A percentile compares a stretch with the other conserved stretches of the same genome.
Conservation (phyloP, 2,329 filamentous ascomycete species). For the Cladorrhinum sp. region DNA sequence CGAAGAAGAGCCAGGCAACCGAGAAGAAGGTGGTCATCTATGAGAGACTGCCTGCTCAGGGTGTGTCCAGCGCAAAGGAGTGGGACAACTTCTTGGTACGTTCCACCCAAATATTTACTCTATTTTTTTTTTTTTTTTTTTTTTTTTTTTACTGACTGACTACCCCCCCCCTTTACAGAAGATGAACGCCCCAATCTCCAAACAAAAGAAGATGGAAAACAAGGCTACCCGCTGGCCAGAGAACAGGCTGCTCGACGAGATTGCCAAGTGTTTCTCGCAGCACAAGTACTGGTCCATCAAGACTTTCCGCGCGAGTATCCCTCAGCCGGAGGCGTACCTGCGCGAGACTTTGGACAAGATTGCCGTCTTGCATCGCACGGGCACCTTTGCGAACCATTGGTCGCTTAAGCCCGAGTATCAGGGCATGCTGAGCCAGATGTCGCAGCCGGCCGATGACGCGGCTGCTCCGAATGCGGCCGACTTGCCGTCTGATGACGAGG, state of each 20-base stretch:
- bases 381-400: conserved; percentile 83
- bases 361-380: conserved; percentile 76
- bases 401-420: conserved; percentile 69
- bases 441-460: conserved; percentile 51
- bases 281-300: conserved; percentile 96
- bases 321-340: conserved; percentile 91
- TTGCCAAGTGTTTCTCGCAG: conserved; percentile 78
- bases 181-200: conserved; percentile 45
- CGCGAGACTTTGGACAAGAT: conserved; percentile 81
- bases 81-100: conserved; percentile 59
- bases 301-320: conserved; percentile 69
- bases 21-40: conserved; percentile 55
- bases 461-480: conserved; percentile 47
- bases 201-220: conserved; percentile 65
- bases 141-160: background rate
- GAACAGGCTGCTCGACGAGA: conserved; percentile 79
- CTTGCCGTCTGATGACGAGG: conserved; percentile 58
- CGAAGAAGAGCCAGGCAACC: conserved; percentile 58
- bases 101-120: no score
- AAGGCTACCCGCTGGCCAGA: conserved; percentile 89
- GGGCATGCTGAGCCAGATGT: conserved; percentile 26
- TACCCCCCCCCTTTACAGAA: conserved; percentile 43
- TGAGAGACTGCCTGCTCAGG: conserved; percentile 27
- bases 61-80: conserved; percentile 33
- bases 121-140: conserved; percentile 14